Percentiles rank a stretch among this genome's conserved stretches.
These are phyloP conservation scores for Thymus quinquecostatus DNA, from an alignment of 257 asterid species.

Conservation along the genomic window DNA sequence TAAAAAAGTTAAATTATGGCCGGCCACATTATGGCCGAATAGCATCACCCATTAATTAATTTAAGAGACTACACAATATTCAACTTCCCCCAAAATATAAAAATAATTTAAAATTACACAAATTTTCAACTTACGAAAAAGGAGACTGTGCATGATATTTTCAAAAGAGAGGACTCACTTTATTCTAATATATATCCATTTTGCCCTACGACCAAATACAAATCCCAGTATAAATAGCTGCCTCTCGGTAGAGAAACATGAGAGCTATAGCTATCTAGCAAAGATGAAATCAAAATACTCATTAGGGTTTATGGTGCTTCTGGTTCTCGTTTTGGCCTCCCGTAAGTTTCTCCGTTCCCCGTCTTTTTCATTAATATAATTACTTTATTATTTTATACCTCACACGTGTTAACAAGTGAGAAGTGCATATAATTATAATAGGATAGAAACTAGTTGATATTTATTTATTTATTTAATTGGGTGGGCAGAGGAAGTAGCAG, in stretches of 20 bases:
- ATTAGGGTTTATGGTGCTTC: not conserved
- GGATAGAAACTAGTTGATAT: too few species aligned
- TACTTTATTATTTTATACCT: too few species aligned
- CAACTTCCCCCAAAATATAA: too few species aligned
- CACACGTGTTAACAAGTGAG: too few species aligned
- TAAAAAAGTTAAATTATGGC: too few species aligned
- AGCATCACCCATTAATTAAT: too few species aligned
- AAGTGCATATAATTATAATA: too few species aligned
- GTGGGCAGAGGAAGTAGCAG: not conserved
- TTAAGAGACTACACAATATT: not conserved
- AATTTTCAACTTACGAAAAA: not conserved
- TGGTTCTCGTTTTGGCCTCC: slow-evolving; percentile 17
- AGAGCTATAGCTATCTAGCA: not conserved
- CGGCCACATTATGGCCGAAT: too few species aligned
- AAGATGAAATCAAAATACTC: slow-evolving; percentile 28
- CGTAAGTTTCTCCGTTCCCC: not conserved
- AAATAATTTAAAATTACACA: too few species aligned
- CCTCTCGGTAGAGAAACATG: too few species aligned
- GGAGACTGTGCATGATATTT: not conserved
- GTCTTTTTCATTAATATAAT: too few species aligned
- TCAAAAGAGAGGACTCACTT: not conserved
- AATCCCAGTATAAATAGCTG: slow-evolving; percentile 3
- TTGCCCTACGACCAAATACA: not conserved
- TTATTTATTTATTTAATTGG: too few species aligned
- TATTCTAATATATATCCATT: not conserved